A percentile compares a stretch with the other conserved stretches of the same genome.
Conservation (phyloP, 2,329 filamentous ascomycete genomes). For the Hymenoscyphus infarciens region DNA sequence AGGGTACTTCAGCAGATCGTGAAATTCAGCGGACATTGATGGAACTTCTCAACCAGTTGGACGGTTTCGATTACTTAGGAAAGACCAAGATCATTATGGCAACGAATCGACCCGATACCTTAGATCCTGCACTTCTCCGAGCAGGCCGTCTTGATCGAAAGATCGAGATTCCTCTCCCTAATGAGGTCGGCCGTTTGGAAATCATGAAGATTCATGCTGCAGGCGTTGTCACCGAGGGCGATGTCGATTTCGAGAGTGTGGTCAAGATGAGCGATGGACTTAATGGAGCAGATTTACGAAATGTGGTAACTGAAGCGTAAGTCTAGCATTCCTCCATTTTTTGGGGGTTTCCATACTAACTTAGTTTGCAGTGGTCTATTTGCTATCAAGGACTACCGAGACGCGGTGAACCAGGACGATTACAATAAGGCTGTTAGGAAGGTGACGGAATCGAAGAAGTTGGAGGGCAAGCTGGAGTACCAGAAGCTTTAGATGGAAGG, state of each 20-base stretch:
- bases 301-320: constrained; percentile 97
- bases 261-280: constrained; percentile 99
- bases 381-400: constrained; percentile 96
- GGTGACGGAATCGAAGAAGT: constrained; percentile 94
- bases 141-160: constrained; percentile 94
- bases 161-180: constrained; percentile 95
- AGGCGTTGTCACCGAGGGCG: constrained; percentile 83
- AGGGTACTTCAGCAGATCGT: constrained; percentile 94
- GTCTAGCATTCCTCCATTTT: constrained; percentile 38
- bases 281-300: constrained; percentile 95
- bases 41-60: constrained; percentile 97
- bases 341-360: constrained; percentile 30
- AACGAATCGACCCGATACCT: constrained; percentile 92
- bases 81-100: constrained; percentile 99
- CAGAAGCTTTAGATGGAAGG: constrained; percentile 70
- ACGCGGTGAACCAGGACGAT: constrained; percentile 95
- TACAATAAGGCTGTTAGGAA: constrained; percentile 99
- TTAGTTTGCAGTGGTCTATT: constrained; percentile 69
- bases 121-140: constrained; percentile 88
- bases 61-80: constrained; percentile 97
- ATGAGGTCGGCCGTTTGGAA: constrained; percentile 92
- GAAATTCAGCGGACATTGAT: constrained; percentile 98
- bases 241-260: constrained; percentile 97
- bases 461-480: constrained; percentile 97
- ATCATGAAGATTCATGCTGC: constrained; percentile 96